A percentile compares a stretch with the other conserved stretches of the same genome.
These are phyloP conservation scores for Xylaria palmicola DNA, from an alignment of 495 filamentous ascomycete species.

Conservation along the genomic window DNA sequence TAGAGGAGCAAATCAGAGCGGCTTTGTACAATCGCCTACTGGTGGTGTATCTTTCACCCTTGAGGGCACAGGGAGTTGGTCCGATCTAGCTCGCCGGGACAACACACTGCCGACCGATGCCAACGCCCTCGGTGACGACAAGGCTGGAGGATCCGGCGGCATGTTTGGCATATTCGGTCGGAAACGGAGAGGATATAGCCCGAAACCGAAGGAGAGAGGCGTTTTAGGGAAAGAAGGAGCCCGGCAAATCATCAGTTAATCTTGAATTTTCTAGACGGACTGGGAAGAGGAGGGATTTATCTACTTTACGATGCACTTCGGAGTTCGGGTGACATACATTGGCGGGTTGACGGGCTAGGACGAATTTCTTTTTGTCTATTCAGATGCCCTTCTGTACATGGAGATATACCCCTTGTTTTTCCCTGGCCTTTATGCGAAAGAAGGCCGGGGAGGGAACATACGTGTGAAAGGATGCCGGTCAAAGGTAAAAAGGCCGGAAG, in stretches of 20 bases:
- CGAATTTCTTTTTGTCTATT: slow-evolving; percentile 6
- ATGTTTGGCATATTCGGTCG: slow-evolving; percentile 87
- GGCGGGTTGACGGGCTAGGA: slow-evolving; percentile 5
- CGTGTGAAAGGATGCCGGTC: slow-evolving; percentile 6
- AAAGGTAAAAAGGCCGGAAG: not conserved
- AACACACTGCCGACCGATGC: slow-evolving; percentile 72
- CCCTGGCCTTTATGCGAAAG: slow-evolving; percentile 1
- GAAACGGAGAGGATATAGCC: slow-evolving; percentile 87
- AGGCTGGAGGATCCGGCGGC: slow-evolving; percentile 50
- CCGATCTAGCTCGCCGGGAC: slow-evolving; percentile 78
- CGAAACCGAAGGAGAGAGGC: slow-evolving; percentile 89
- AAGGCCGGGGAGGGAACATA: slow-evolving; percentile 12
- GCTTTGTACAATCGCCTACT: slow-evolving; percentile 67
- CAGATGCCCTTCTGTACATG: slow-evolving; percentile 12
- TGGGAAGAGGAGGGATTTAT: not conserved
- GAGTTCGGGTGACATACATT: slow-evolving; percentile 19
- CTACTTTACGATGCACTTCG: slow-evolving; percentile 14
- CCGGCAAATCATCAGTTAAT: slow-evolving; percentile 63
- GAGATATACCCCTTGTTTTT: slow-evolving; percentile 18
- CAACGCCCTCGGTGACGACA: slow-evolving; percentile 48
- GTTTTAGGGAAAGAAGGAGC: slow-evolving; percentile 95
- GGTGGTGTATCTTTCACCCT: slow-evolving; percentile 91
- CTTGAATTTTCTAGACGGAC: not conserved
- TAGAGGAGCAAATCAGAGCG: slow-evolving; percentile 38
- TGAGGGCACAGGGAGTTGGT: slow-evolving; percentile 86